Conservation (phyloP, 805 yeast species). For the Metschnikowia baotianmanensis region DNA sequence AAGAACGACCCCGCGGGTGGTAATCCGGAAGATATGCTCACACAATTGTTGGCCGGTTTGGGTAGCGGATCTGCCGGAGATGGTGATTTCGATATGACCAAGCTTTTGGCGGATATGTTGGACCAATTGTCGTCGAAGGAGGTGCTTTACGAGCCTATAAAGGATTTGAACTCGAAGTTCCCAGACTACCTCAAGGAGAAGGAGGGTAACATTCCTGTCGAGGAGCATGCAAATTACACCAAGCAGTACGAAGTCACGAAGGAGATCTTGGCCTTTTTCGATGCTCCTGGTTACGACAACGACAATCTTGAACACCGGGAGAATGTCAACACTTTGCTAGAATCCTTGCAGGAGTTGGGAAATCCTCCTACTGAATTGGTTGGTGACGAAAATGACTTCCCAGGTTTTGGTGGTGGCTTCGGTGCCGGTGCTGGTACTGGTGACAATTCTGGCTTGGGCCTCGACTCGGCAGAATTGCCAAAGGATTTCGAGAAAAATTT, state of each 20-base stretch:
- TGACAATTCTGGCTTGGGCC: conserved; percentile 40
- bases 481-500: conserved; percentile 49
- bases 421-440: conserved; percentile 40
- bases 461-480: conserved; percentile 54
- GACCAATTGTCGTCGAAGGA: conserved; percentile 82
- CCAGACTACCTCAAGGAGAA: conserved; percentile 66
- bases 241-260: conserved; percentile 61
- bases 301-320: conserved; percentile 42
- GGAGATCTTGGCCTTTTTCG: conserved; percentile 64
- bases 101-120: conserved; percentile 68
- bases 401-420: conserved; percentile 43
- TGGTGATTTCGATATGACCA: conserved; percentile 58
- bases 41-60: conserved; percentile 54
- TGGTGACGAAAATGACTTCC: conserved; percentile 52
- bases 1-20: conserved; percentile 43
- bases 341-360: conserved; percentile 69
- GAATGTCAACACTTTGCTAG: conserved; percentile 56
- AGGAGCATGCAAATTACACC: conserved; percentile 52
- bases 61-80: conserved; percentile 37
- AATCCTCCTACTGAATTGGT: conserved; percentile 78
- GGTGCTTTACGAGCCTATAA: conserved; percentile 83
- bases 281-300: conserved; percentile 60
- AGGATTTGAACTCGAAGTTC: conserved; percentile 71
- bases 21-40: conserved; percentile 53
- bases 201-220: conserved; percentile 40